Evolutionary conservation across 2,329 filamentous ascomycete species (phyloP).

Genomic region (Epichloe uncinata): DNA sequence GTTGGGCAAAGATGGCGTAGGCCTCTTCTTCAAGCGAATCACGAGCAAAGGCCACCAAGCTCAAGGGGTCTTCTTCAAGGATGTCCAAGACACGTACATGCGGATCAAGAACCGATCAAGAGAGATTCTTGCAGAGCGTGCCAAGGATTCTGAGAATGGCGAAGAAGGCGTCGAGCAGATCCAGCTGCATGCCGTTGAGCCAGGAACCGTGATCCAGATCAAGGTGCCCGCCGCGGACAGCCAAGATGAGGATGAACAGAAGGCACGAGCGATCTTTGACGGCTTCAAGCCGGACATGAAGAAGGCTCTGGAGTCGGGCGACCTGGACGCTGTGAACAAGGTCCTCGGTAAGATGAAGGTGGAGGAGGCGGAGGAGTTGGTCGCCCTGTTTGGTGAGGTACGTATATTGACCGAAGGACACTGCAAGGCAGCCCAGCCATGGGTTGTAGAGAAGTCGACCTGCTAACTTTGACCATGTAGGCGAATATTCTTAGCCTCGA

Average conservation of each 20-base stretch:
- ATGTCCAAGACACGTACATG: slow-evolving; percentile 78
- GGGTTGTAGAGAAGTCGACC: background rate
- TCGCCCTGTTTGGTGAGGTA: slow-evolving; percentile 64
- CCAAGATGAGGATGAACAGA: slow-evolving; percentile 49
- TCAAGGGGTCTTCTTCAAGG: slow-evolving; percentile 79
- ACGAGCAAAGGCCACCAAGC: slow-evolving; percentile 83
- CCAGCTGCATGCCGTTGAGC: slow-evolving; percentile 91
- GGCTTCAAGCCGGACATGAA: slow-evolving; percentile 69
- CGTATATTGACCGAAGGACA: slow-evolving; percentile 11
- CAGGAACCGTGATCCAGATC: slow-evolving; percentile 84
- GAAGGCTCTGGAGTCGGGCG: slow-evolving; percentile 75
- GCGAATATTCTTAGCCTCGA: slow-evolving; percentile 85
- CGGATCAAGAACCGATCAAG: slow-evolving; percentile 65
- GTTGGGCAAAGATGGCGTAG: slow-evolving; percentile 75
- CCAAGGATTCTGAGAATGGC: slow-evolving; percentile 25
- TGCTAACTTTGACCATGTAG: slow-evolving; percentile 17
- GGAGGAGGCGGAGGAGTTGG: slow-evolving; percentile 73
- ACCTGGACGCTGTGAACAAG: slow-evolving; percentile 47
- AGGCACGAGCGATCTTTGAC: slow-evolving; percentile 66
- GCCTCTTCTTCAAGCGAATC: slow-evolving; percentile 92
- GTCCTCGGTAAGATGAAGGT: slow-evolving; percentile 78
- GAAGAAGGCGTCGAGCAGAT: slow-evolving; percentile 71
- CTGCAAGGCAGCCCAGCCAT: background rate
- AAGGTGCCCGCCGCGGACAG: slow-evolving; percentile 58
- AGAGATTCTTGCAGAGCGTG: slow-evolving; percentile 50